Conservation (phyloP, 495 filamentous ascomycete species). For the Recurvomyces mirabilis region DNA sequence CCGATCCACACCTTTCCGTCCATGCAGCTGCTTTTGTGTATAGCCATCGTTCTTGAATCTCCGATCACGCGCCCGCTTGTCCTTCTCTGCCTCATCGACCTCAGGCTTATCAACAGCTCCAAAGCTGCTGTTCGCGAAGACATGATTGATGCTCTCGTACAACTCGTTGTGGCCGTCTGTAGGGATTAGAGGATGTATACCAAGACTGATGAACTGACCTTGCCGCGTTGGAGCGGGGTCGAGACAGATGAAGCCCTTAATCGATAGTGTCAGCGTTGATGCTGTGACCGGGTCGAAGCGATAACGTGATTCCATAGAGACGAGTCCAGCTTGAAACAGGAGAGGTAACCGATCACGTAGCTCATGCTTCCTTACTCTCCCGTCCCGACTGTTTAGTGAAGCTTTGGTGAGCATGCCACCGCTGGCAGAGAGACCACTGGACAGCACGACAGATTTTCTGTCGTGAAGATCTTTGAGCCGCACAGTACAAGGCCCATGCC, state of each 20-base stretch:
- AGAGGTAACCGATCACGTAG: constrained; percentile 33
- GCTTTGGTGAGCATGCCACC: constrained; percentile 9
- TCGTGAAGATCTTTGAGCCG: constrained; percentile 31
- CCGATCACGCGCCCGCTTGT: constrained; percentile 31
- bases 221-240: constrained; percentile 57
- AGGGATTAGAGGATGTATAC: constrained; percentile 37
- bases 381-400: constrained; percentile 6
- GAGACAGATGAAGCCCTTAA: constrained; percentile 60
- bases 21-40: constrained; percentile 46
- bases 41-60: constrained; percentile 39
- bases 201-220: constrained; percentile 69
- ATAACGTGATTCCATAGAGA: constrained; percentile 38
- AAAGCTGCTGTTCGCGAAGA: constrained; percentile 72
- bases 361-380: constrained; percentile 4
- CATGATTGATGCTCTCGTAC: constrained; percentile 65
- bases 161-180: constrained; percentile 51
- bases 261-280: constrained; percentile 43
- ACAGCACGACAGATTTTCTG: neutral
- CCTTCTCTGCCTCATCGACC: constrained; percentile 29
- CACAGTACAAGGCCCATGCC: constrained; percentile 31
- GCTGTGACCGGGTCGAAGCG: constrained; percentile 62
- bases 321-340: constrained; percentile 53
- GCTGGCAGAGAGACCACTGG: neutral
- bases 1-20: constrained; percentile 56
- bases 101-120: constrained; percentile 46